phyloP scores from a whole-genome alignment of 2,329 filamentous ascomycete genomes.

The Claviceps sp. region DNA sequence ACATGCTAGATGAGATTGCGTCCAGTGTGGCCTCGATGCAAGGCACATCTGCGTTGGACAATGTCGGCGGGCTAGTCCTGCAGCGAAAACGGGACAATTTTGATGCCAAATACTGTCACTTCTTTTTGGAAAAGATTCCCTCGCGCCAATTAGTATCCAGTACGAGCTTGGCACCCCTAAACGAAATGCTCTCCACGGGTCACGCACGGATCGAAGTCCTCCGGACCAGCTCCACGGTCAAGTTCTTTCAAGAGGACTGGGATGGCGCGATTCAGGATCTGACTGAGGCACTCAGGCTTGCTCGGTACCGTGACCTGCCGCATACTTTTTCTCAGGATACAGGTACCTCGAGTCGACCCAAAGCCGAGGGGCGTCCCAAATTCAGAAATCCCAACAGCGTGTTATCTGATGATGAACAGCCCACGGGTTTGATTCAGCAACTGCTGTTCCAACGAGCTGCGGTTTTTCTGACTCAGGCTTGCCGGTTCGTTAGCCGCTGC shows the following conservation, averaged over 20 bases:
- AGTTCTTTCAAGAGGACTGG: conserved; percentile 63
- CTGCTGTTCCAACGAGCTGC: conserved; percentile 64
- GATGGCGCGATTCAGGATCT: conserved; percentile 57
- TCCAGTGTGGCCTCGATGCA: conserved; percentile 78
- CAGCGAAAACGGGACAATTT: conserved; percentile 53
- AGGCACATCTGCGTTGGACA: conserved; percentile 61
- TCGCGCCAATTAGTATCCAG: conserved; percentile 58
- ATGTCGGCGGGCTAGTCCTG: conserved; percentile 60
- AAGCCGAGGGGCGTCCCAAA: background rate
- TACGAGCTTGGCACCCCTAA: conserved; percentile 52
- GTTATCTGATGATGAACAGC: conserved; percentile 39
- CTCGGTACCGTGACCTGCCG: conserved; percentile 24
- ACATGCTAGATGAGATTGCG: conserved; percentile 70
- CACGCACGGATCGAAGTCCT: conserved; percentile 53
- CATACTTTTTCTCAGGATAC: background rate
- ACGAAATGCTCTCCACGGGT: conserved; percentile 51
- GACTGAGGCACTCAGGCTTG: conserved; percentile 47
- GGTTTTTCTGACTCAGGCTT: conserved; percentile 60
- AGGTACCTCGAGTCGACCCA: background rate
- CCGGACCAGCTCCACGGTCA: conserved; percentile 61
- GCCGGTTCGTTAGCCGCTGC: conserved; percentile 45
- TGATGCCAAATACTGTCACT: conserved; percentile 80
- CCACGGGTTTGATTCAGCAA: conserved; percentile 61
- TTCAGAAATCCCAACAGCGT: conserved; percentile 14
- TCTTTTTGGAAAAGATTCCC: conserved; percentile 84